Conservation (phyloP, 257 asterid species). For the Ilex asprella region DNA sequence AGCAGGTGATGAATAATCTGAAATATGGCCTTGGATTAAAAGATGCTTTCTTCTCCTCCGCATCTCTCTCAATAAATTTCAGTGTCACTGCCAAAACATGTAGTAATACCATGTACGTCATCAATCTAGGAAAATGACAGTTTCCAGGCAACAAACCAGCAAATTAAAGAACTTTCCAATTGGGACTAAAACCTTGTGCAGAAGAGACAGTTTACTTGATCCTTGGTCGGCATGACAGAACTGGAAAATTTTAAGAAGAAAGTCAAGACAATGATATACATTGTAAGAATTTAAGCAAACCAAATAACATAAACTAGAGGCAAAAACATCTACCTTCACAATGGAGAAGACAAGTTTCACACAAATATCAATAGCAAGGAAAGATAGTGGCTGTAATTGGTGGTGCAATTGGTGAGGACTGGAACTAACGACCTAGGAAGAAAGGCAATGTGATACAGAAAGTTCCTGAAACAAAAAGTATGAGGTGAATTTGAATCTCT, state of each 20-base stretch:
- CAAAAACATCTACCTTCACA: constrained; percentile 57
- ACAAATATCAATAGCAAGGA: constrained; percentile 88
- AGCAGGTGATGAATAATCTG: too few species aligned
- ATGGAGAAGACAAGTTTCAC: constrained; percentile 74
- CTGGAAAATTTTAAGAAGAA: constrained; percentile 36
- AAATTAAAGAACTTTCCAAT: constrained; percentile 3
- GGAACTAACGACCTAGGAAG: constrained; percentile 64
- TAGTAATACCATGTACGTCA: too few species aligned
- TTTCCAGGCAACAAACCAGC: constrained; percentile 10
- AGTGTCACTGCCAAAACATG: too few species aligned
- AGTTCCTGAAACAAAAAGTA: constrained; percentile 51
- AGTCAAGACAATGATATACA: constrained; percentile 10
- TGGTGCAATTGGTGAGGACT: constrained; percentile 47
- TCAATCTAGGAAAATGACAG: constrained; percentile 2
- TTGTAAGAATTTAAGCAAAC: not conserved
- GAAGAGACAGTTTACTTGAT: constrained; percentile 63
- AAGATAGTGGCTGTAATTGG: constrained; percentile 66
- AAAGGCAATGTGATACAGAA: constrained; percentile 80
- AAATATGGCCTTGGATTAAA: too few species aligned
- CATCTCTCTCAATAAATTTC: too few species aligned
- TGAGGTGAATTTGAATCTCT: not conserved
- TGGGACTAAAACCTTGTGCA: constrained; percentile 57
- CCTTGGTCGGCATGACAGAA: constrained; percentile 75
- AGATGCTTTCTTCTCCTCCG: too few species aligned
- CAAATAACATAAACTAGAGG: not conserved